A percentile compares a stretch with the other conserved stretches of the same genome.
Evolutionary conservation across 345 rosid species (phyloP).

Genomic region (Populus davidiana): DNA sequence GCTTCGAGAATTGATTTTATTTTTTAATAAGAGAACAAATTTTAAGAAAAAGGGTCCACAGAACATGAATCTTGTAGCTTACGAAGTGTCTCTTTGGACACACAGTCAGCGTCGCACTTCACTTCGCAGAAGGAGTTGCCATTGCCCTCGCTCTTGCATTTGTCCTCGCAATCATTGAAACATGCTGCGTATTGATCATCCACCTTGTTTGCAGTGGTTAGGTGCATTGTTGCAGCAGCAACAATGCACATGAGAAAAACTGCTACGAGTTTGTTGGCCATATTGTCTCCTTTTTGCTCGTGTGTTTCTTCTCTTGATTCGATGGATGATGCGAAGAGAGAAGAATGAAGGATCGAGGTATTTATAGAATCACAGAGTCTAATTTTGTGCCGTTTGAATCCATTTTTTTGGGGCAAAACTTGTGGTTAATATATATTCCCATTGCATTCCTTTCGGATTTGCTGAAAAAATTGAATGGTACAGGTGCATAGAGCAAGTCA

Average conservation of each 20-base stretch:
- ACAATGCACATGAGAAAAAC: constrained; percentile 30
- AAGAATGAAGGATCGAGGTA: background rate
- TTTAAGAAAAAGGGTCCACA: background rate
- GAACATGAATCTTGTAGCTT: no score
- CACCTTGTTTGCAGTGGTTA: background rate
- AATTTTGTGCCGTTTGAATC: no score
- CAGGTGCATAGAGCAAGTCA: background rate
- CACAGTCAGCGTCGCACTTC: constrained; percentile 35
- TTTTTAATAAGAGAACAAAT: background rate
- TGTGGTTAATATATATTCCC: background rate
- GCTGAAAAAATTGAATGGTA: background rate
- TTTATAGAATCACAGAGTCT: background rate
- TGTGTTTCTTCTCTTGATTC: background rate
- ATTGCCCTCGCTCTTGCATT: constrained; percentile 17
- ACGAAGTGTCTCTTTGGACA: constrained; percentile 3
- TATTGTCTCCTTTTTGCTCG: background rate
- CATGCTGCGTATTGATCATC: background rate
- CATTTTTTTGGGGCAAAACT: no score
- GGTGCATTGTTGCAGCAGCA: constrained; percentile 12
- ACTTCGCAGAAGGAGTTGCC: constrained; percentile 32
- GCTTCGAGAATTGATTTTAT: no score
- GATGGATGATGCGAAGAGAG: background rate
- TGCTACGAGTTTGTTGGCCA: constrained; percentile 37
- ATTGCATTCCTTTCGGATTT: background rate
- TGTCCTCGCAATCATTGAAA: constrained; percentile 5